Base-by-base conservation (phyloP, 352 stramenopile species). In the Phytophthora tubulina region DNA sequence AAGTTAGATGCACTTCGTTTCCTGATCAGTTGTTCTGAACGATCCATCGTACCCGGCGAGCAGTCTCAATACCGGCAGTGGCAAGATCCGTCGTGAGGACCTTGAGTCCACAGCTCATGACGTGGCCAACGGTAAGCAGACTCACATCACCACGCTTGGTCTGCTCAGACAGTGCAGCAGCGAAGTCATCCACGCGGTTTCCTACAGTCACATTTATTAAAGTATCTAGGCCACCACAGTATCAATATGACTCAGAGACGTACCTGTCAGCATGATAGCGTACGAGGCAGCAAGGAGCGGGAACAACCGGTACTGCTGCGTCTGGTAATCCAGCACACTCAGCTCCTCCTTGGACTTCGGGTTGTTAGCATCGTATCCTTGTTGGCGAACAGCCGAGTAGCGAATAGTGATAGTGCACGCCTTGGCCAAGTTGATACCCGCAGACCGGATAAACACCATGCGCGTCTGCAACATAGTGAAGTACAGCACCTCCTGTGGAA, bases 281-380 rank as follows among this genome's bases (percentile, higher is more conserved):
- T 98, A 99, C 10, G 93, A 90, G 4, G 85, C 81, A 13, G 96
- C 96, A 39, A 99, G 70, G 36, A 98, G 75, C 32, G 96, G 95
- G 39, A 99, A 84, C 13, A 99, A 81, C 15, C 96, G 92, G 79
- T 98, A 96, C 74, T 98, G 96, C 76, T 99, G 96, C 74, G 95
- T 94, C 54, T 96, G 93, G 73, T 99, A 99, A 66, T 99, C 95
- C 38, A 99, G 76, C 64, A 99, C 90, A 69, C 97, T 94, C 17
- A 92, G 54, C 75, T 98, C 95, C 2, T 78, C 73, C n/a, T 75
- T 85, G 0, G 73, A 63, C 1, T 81, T 70, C 42, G 84, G 90
- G 2, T 76, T 66, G 45, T 81, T 90, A n/a, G 75, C 81, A 51
- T 92, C 74, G 46, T 85, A 87, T 0, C 96, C 96, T 74, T 99